A percentile compares a stretch with the other conserved stretches of the same genome.
phyloP scores from a whole-genome alignment of 2,329 filamentous ascomycete species.

The Colletotrichum salicis region DNA sequence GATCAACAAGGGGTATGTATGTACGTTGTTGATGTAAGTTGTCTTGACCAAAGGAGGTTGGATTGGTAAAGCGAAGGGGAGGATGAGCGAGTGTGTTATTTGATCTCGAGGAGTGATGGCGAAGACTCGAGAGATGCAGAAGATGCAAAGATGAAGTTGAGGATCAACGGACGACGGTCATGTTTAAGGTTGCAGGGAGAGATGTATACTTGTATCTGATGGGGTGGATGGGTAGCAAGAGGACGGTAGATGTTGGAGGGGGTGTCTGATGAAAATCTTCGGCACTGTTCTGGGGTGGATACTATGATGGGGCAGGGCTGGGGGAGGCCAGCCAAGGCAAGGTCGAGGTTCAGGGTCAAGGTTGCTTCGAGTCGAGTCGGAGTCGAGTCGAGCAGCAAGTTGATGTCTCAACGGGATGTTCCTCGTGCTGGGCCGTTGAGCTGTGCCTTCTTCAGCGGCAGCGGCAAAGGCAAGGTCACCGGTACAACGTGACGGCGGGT shows the following conservation, averaged over 20 bases:
- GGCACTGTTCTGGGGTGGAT: slow-evolving; percentile 61
- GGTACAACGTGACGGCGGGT: slow-evolving; percentile 29
- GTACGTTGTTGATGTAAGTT: not conserved
- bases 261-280: slow-evolving; percentile 59
- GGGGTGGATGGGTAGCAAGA: slow-evolving; percentile 43
- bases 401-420: slow-evolving; percentile 24
- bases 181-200: slow-evolving; percentile 52
- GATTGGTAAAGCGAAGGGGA: not conserved
- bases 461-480: slow-evolving; percentile 32
- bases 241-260: slow-evolving; percentile 60
- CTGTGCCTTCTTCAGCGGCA: slow-evolving; percentile 46
- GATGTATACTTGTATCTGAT: slow-evolving; percentile 61
- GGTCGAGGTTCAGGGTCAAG: slow-evolving; percentile 27
- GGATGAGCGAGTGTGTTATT: not conserved
- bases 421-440: slow-evolving; percentile 44
- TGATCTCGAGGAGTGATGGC: slow-evolving; percentile 19
- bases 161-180: slow-evolving; percentile 42
- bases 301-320: slow-evolving; percentile 43
- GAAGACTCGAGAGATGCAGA: slow-evolving; percentile 28
- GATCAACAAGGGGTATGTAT: slow-evolving; percentile 24
- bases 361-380: slow-evolving; percentile 35
- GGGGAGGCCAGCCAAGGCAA: slow-evolving; percentile 43
- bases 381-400: slow-evolving; percentile 17
- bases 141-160: slow-evolving; percentile 40
- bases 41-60: slow-evolving; percentile 1